Evolutionary conservation across 768 basidiomycete genomes (phyloP), one percentile per base, ranked within the genome.

Genomic region (Pisolithus tinctorius): DNA sequence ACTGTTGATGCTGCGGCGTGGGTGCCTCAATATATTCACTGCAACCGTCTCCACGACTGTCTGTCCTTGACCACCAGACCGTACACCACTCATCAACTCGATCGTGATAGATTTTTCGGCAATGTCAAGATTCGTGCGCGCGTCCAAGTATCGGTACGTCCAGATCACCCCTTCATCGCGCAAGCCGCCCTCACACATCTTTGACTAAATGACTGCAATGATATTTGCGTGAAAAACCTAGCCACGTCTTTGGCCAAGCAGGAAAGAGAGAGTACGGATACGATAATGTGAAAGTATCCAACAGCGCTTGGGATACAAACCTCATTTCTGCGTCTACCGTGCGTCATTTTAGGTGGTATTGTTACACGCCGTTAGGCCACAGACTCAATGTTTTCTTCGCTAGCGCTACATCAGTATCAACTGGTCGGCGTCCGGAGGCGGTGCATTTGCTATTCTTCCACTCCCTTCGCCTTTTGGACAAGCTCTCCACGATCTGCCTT

Each of bases 271-370:
- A 92, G 65, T 75, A 88, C 58, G 72, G 79, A 20, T 69, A 84
- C 55, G 89, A 93, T 65, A 93, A 92, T 56, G 73, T 92, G 58
- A 93, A 93, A 67, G 77, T 92, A 16, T 86, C 89, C 45, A 85
- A 82, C 68, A 90, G 83, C 58, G 93, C 95, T 8, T 97, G 92
- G 93, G 95, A 98, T 67, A 97, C 95, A 41, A 95, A 97, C 66
- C 71, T 97, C 55, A 75, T 96, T 57, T 77, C 88, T 54, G 88
- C 91, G 10, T 93, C 91, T 56, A 84, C 77, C 41, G 88, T 92
- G 65, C 29, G 55, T 48, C 26, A 27, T 8, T 45, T 57, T n/a
- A 48, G 23, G 13, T 50, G 43, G 51, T 23, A 43, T 47, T 51
- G 49, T 48, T 6, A 11, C 2, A 4, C 7, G n/a, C 8, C 31